phyloP scores from a whole-genome alignment of 768 basidiomycete genomes.

The Suillus subluteus region DNA sequence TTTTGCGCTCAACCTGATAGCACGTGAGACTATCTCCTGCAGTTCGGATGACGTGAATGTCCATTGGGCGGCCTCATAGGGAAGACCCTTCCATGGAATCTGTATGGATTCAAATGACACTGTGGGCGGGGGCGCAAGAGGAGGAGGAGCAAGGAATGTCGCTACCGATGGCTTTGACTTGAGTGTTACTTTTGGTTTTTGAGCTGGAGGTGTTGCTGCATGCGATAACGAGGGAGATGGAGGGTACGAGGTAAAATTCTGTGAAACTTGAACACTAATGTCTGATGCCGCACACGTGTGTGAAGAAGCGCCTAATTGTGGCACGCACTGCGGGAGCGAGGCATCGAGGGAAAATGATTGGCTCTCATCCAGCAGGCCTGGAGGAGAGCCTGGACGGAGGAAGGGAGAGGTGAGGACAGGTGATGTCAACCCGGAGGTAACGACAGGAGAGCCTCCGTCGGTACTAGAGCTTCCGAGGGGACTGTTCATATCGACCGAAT shows the following conservation, averaged over 20 bases:
- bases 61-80: constrained; percentile 73
- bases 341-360: constrained; percentile 5
- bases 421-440: not conserved
- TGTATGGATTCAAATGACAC: constrained; percentile 60
- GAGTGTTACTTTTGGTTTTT: constrained; percentile 15
- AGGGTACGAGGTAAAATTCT: constrained; percentile 1
- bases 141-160: constrained; percentile 30
- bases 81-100: constrained; percentile 69
- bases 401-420: constrained; percentile 9
- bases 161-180: constrained; percentile 15
- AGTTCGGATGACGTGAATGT: constrained; percentile 55
- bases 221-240: constrained; percentile 16
- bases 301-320: not conserved
- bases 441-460: constrained; percentile 14
- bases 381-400: constrained; percentile 11
- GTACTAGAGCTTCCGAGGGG: constrained; percentile 8
- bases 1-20: constrained; percentile 68
- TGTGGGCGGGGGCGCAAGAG: constrained; percentile 50
- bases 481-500: constrained; percentile 18
- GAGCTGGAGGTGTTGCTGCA: constrained; percentile 17
- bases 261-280: constrained; percentile 18
- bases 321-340: constrained; percentile 12
- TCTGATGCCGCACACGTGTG: constrained; percentile 11
- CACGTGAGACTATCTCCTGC: constrained; percentile 71
- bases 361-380: constrained; percentile 3